Base-by-base conservation (phyloP, 2,329 filamentous ascomycete species). In the Ilyonectria destructans region DNA sequence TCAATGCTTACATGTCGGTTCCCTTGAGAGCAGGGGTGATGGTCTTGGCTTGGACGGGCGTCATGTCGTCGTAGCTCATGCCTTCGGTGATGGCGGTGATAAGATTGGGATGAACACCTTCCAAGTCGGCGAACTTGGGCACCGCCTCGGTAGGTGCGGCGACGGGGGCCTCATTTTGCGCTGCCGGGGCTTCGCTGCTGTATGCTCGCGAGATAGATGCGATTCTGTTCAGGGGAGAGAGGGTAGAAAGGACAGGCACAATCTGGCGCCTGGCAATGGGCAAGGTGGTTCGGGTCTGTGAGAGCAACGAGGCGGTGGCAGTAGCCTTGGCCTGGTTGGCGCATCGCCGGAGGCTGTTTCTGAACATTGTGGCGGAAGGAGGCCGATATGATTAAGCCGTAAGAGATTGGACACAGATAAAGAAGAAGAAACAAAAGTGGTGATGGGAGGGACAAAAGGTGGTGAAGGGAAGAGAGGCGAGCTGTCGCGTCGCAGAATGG, bases 51-150 rank as follows among this genome's bases (percentile, higher is more conserved):
- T 99, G 96, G 15, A 99, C 96, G 23, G 96, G 92, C 23, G 96
- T 98, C 96, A 99, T 98, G 46, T 85, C 89, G 57, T 92, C 88
- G 74, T 98, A 92, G 31, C 87, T 84, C 91, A 98, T 93, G 59
- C 90, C 88, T 6, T 88, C 74, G 1, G 89, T 92, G 74, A 99
- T 90, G 29, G 91, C 87, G 4, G 85, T 77, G 70, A 97, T 85
- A 58, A 98, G 82, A 67, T 86, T 89, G 26, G 82, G 77, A 77
- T 95, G 86, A 48, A 97, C 88, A 35, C 85, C 86, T 3, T 69
- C 46, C 12, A 90, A 81, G 2, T 88, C 84, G 12, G 70, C 71
- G 71, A 90, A 90, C 6, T 78, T 76, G 26, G 80, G 79, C 61
- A 81, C 56, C 13, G 78, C 75, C 15, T 72, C 78, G 2, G 73